These are phyloP conservation scores for Selenicereus undatus DNA, from an alignment of 148 eudicot species.

Conservation along the genomic window DNA sequence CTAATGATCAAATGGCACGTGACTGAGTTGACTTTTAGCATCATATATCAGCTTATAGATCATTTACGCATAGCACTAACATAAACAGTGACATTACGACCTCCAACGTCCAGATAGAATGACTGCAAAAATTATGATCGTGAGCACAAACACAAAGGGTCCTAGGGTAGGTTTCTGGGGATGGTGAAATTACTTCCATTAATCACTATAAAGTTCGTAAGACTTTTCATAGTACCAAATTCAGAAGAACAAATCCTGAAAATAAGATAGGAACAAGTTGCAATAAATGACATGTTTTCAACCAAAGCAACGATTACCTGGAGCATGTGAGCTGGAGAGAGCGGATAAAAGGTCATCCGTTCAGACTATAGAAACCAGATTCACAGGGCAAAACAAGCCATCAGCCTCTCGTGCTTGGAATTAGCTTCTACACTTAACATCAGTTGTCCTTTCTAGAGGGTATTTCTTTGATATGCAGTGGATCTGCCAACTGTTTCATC, in stretches of 20 bases:
- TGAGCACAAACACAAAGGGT: background rate
- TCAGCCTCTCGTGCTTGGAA: background rate
- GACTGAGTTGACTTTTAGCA: background rate
- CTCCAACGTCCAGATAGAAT: background rate
- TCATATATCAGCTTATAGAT: background rate
- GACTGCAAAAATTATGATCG: background rate
- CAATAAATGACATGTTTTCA: background rate
- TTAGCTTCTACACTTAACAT: background rate
- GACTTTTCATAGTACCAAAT: background rate
- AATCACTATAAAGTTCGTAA: background rate
- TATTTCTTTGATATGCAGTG: background rate
- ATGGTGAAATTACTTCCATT: background rate
- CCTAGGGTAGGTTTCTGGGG: background rate
- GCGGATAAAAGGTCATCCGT: background rate
- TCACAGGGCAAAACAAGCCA: constrained; percentile 8
- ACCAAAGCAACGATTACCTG: constrained; percentile 7
- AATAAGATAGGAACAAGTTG: background rate
- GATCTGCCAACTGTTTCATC: background rate
- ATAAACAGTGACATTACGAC: background rate
- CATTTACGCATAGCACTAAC: background rate
- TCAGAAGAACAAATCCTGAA: background rate
- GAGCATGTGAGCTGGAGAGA: background rate
- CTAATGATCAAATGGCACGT: background rate
- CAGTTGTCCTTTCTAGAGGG: background rate
- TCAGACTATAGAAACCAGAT: background rate